Percentiles rank a stretch among this genome's conserved stretches.
These are phyloP conservation scores for Hypericum androsaemum DNA, from an alignment of 345 rosid genomes.

Conservation along the genomic window DNA sequence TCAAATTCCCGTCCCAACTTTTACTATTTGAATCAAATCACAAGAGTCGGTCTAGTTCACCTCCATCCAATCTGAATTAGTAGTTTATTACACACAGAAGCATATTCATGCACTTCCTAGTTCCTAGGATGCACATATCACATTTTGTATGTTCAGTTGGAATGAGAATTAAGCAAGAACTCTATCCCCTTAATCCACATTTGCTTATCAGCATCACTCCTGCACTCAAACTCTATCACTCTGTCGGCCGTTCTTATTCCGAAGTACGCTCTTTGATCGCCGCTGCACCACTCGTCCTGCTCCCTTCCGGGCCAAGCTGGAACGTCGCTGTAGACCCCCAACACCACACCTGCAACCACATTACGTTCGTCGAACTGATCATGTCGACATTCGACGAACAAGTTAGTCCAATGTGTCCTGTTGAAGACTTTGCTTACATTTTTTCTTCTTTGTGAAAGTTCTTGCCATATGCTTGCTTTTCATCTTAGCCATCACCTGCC, in stretches of 20 bases:
- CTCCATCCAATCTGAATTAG: too few relatives aligned
- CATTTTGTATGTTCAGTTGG: conserved; percentile 19
- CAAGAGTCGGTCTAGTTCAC: too few relatives aligned
- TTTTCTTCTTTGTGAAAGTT: conserved; percentile 78
- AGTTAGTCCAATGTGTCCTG: conserved; percentile 7
- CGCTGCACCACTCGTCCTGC: conserved; percentile 19
- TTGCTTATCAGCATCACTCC: conserved; percentile 48
- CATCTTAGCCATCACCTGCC: conserved; percentile 78
- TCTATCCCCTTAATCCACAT: conserved; percentile 79
- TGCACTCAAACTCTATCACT: conserved; percentile 75
- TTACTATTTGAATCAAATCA: too few relatives aligned
- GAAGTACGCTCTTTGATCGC: conserved; percentile 52
- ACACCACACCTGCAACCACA: conserved; percentile 46
- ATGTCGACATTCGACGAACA: background rate
- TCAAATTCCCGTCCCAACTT: too few relatives aligned
- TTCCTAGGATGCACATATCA: background rate
- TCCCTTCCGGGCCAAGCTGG: conserved; percentile 55
- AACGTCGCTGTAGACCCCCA: conserved; percentile 51
- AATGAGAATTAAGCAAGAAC: conserved; percentile 43
- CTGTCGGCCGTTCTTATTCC: conserved; percentile 65
- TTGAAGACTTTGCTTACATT: conserved; percentile 43
- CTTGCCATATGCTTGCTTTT: conserved; percentile 91
- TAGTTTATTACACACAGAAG: too few relatives aligned
- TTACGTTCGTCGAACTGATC: background rate
- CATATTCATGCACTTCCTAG: too few relatives aligned